A percentile compares a stretch with the other conserved stretches of the same genome.
These are phyloP conservation scores for Zizania latifolia DNA, from an alignment of 176 grass and related monocot species.

Conservation along the genomic window DNA sequence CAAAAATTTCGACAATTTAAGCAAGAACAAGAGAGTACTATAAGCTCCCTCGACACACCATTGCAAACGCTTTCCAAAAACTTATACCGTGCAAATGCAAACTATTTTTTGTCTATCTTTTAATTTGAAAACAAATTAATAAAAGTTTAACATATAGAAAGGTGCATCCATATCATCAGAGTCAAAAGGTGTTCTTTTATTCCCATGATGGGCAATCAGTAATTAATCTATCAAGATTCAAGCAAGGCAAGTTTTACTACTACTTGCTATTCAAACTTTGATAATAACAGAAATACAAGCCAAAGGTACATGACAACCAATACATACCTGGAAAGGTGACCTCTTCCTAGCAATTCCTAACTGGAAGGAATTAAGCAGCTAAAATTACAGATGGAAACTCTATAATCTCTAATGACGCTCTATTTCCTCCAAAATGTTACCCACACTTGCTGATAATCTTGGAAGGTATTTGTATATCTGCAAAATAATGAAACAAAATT, in stretches of 20 bases:
- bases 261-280: not conserved
- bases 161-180: not conserved
- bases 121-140: not conserved
- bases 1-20: not conserved
- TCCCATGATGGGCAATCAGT: not conserved
- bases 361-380: conserved; percentile 14
- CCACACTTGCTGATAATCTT: conserved; percentile 78
- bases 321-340: conserved; percentile 20
- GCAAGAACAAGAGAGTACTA: not conserved
- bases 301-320: not conserved
- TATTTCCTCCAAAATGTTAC: conserved; percentile 69
- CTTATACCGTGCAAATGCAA: not conserved
- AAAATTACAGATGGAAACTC: conserved; percentile 7
- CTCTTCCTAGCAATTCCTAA: conserved; percentile 10
- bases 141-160: not conserved
- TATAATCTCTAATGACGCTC: conserved; percentile 78
- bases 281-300: not conserved
- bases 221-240: not conserved
- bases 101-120: not conserved
- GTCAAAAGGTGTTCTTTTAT: not conserved
- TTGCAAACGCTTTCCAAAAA: not conserved
- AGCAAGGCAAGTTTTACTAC: not conserved
- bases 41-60: not conserved
- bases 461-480: conserved; percentile 96
- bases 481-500: conserved; percentile 28